Evolutionary conservation across 345 rosid species (phyloP), one percentile per base, ranked within the genome.

Genomic region (Acer campestre): DNA sequence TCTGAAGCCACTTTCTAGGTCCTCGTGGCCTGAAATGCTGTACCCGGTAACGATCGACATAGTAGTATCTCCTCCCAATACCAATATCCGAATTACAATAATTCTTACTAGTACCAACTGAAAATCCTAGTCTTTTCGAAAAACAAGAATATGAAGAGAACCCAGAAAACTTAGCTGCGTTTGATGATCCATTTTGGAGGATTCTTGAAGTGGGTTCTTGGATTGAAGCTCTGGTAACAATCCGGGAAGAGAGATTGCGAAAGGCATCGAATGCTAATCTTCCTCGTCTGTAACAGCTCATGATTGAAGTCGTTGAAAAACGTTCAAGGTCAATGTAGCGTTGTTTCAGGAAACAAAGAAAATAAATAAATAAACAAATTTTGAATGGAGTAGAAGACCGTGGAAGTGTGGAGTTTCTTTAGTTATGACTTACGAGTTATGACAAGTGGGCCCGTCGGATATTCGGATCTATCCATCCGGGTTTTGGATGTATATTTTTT

Each of bases 11-110:
- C 61, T 85, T 65, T 63, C 64, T 66, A 0, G 89, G 95, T 62
- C 97, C 97, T 29, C 97, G 88, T 1, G 90, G 95, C 84, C 79
- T 85, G 75, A 96, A 96, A 72, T 90, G 98, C 6, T 84, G 86
- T 46, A 90, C 90, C 3, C 78, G 85, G 71, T 82, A 35, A 10
- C 94, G 86, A 71, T 93, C 99, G 10, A 91, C 95, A 68, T 91
- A 90, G 84, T 94, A 94, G 76, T 68, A 86, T 67, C 98, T 84
- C 87, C 79, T 92, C 10, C 85, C 65, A 20, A 56, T 70, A 13
- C 59, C 80, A 51, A 67, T 40, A 70, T 66, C 84, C 4, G 81
- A 87, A 71, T 75, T 85, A 29, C 55, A 63, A 11, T 40, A 68
- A 51, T 81, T 44, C 40, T 70, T 78, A 10, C 61, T 81, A 2